Evolutionary conservation across 257 asterid species (phyloP).

Genomic region (Catharanthus roseus): DNA sequence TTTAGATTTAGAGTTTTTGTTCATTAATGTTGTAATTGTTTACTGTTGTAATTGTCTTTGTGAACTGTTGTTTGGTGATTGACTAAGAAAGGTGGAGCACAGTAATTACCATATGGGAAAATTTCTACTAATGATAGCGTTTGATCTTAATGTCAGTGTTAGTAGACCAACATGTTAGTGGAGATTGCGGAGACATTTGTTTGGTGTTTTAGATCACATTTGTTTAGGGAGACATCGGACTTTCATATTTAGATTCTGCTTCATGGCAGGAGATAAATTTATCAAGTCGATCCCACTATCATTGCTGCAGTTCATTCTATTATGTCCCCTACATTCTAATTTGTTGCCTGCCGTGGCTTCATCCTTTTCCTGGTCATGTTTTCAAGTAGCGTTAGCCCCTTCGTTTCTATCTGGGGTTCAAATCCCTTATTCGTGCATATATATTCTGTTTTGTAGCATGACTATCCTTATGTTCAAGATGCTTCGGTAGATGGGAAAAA

Average conservation of each 20-base stretch:
- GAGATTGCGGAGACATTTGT: background rate
- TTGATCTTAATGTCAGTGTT: background rate
- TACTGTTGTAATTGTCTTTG: background rate
- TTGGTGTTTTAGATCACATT: background rate
- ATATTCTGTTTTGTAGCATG: background rate
- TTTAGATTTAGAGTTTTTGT: background rate
- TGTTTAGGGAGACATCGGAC: background rate
- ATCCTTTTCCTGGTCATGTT: background rate
- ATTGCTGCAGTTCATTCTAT: background rate
- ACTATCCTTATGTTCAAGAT: background rate
- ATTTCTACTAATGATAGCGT: background rate
- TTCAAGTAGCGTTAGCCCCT: background rate
- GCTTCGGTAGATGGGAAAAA: background rate
- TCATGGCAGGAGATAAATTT: background rate
- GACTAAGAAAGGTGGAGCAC: background rate
- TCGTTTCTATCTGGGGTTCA: background rate
- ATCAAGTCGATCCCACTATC: background rate
- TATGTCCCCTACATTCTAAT: background rate
- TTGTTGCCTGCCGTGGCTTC: background rate
- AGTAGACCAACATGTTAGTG: background rate
- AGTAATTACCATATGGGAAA: background rate
- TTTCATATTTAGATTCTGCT: background rate
- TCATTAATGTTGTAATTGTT: background rate
- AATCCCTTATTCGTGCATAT: background rate
- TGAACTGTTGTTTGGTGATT: background rate